Conservation (phyloP, 805 yeast species). For the Teunomyces atbi region DNA sequence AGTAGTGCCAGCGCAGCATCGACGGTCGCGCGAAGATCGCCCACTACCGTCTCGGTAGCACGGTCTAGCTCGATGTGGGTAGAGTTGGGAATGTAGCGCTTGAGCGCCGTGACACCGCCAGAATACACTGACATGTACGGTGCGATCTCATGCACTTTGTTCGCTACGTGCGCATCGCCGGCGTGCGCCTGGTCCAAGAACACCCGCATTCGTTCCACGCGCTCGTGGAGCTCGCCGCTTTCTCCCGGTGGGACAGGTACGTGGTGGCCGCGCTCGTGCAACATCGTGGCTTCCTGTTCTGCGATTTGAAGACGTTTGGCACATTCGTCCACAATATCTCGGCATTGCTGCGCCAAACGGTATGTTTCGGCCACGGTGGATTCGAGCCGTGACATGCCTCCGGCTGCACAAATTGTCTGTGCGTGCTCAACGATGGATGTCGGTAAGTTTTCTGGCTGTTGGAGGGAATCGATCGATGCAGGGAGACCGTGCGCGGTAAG, state of each 20-base stretch:
- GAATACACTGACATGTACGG: conserved; percentile 44
- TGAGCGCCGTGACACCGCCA: conserved; percentile 36
- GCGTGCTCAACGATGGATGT: conserved; percentile 54
- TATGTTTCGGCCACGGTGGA: conserved; percentile 46
- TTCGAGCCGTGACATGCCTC: conserved; percentile 49
- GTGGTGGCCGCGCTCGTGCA: conserved; percentile 49
- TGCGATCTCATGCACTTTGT: conserved; percentile 49
- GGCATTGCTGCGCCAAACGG: conserved; percentile 39
- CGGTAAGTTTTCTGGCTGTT: conserved; percentile 59
- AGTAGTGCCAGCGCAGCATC: conserved; percentile 30
- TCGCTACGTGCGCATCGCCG: conserved; percentile 57
- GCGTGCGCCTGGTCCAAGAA: conserved; percentile 56
- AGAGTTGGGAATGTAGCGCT: conserved; percentile 39
- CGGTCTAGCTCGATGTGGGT: conserved; percentile 34
- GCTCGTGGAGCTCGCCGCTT: conserved; percentile 27
- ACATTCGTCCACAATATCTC: conserved; percentile 44
- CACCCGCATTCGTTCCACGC: conserved; percentile 42
- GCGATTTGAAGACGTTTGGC: conserved; percentile 49
- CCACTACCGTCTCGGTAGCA: conserved; percentile 25
- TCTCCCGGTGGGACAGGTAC: too few relatives aligned
- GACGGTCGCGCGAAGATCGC: conserved; percentile 35
- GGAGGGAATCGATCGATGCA: conserved; percentile 59
- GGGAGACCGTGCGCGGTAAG: conserved; percentile 55
- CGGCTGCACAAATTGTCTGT: conserved; percentile 49
- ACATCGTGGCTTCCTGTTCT: conserved; percentile 50